Conservation (phyloP, 805 yeast genomes). For the Yamadazyma sp. region DNA sequence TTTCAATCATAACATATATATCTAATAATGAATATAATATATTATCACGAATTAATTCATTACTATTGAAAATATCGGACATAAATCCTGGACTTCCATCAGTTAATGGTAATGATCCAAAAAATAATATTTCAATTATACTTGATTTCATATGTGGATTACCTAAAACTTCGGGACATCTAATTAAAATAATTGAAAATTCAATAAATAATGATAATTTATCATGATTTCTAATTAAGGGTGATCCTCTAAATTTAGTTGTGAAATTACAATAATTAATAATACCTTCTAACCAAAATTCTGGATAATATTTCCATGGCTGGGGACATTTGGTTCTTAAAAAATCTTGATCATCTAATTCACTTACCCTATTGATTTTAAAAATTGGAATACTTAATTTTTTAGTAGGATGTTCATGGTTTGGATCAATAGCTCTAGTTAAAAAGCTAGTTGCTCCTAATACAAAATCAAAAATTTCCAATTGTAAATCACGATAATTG, state of each 20-base stretch:
- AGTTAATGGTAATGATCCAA: constrained; percentile 60
- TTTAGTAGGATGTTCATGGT: constrained; percentile 55
- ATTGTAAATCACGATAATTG: constrained; percentile 52
- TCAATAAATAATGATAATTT: constrained; percentile 62
- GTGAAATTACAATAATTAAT: constrained; percentile 67
- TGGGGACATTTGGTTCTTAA: constrained; percentile 61
- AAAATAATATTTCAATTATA: constrained; percentile 73
- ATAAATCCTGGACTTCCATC: constrained; percentile 72
- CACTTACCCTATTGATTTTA: constrained; percentile 58
- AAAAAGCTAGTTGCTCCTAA: constrained; percentile 74
- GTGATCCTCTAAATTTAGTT: constrained; percentile 52
- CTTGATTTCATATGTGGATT: constrained; percentile 92
- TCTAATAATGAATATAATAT: constrained; percentile 81
- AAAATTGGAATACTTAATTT: constrained; percentile 51
- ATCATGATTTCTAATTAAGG: constrained; percentile 50
- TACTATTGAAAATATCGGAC: constrained; percentile 59
- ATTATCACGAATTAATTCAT: constrained; percentile 60
- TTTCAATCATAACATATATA: constrained; percentile 91
- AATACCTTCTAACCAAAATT: constrained; percentile 78
- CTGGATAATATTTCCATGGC: constrained; percentile 85
- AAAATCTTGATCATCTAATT: constrained; percentile 72
- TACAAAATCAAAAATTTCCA: constrained; percentile 71
- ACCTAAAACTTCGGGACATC: constrained; percentile 82
- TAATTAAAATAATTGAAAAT: constrained; percentile 67
- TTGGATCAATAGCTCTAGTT: constrained; percentile 69